These are phyloP conservation scores for Melampsora americana DNA, from an alignment of 1,284 basidiomycete species.

Conservation along the genomic window DNA sequence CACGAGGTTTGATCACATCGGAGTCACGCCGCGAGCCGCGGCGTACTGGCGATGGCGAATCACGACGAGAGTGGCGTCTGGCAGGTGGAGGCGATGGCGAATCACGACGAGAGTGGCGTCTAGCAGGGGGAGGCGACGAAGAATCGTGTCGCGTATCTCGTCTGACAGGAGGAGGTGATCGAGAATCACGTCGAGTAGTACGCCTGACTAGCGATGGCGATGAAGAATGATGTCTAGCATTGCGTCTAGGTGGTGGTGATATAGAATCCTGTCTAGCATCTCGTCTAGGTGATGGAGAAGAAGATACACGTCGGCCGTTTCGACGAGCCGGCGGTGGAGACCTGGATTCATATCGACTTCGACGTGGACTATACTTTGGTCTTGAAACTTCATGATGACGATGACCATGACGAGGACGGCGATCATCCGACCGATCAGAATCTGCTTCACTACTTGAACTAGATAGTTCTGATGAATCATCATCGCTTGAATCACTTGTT, in stretches of 20 bases:
- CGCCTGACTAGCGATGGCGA: not conserved
- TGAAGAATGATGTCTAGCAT: not conserved
- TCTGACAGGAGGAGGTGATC: not conserved
- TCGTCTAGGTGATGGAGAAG: not conserved
- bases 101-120: not conserved
- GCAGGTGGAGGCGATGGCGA: not conserved
- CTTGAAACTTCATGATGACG: not conserved
- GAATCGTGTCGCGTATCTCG: not conserved
- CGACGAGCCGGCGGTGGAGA: not conserved
- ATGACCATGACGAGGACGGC: conserved; percentile 4
- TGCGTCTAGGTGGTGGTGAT: not conserved
- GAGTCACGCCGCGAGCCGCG: not conserved
- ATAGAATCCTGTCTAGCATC: not conserved
- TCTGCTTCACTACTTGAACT: conserved; percentile 13
- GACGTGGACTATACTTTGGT: not conserved
- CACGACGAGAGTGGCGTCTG: not conserved
- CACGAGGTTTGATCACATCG: too few species aligned
- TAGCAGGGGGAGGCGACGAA: not conserved
- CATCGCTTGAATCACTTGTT: conserved; percentile 23
- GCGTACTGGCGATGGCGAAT: conserved; percentile 2
- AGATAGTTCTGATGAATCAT: not conserved
- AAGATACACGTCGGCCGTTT: not conserved
- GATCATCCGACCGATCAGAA: conserved; percentile 3
- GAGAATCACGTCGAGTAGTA: not conserved
- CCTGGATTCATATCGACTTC: not conserved